Evolutionary conservation across 2,329 filamentous ascomycete species (phyloP).

Genomic region (Penicillium palitans): DNA sequence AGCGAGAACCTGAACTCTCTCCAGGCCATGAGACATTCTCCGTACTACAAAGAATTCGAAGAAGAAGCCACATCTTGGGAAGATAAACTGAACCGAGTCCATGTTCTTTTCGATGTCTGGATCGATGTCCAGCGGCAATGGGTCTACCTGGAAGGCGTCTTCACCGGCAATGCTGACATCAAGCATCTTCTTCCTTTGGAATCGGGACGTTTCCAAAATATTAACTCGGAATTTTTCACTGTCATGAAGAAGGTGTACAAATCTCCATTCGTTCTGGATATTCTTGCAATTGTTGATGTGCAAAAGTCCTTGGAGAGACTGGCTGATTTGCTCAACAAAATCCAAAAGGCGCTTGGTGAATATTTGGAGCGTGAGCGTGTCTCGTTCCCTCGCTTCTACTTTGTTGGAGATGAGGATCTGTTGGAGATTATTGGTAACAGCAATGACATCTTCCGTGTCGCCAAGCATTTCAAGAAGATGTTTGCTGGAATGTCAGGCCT

Average conservation of each 20-base stretch:
- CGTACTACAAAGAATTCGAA: slow-evolving; percentile 99
- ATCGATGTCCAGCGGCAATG: slow-evolving; percentile 99
- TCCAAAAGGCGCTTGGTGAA: slow-evolving; percentile 96
- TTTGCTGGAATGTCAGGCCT: slow-evolving; percentile 93
- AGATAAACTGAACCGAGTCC: slow-evolving; percentile 94
- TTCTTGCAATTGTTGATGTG: slow-evolving; percentile 90
- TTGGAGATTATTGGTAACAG: slow-evolving; percentile 99
- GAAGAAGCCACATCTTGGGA: slow-evolving; percentile 97
- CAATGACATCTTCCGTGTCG: slow-evolving; percentile 92
- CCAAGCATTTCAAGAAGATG: slow-evolving; percentile 99
- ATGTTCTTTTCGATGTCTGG: slow-evolving; percentile 98
- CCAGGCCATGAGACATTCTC: slow-evolving; percentile 97
- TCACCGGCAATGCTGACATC: slow-evolving; percentile 97
- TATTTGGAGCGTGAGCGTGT: slow-evolving; percentile 97
- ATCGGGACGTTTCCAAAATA: slow-evolving; percentile 95
- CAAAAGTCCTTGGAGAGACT: slow-evolving; percentile 94
- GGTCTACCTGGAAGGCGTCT: slow-evolving; percentile 98
- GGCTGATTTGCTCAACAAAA: slow-evolving; percentile 97
- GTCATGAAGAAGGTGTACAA: slow-evolving; percentile 99
- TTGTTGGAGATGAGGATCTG: slow-evolving; percentile 96
- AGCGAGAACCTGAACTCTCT: slow-evolving; percentile 97
- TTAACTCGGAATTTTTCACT: slow-evolving; percentile 98
- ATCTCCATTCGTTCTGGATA: slow-evolving; percentile 91
- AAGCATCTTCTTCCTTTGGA: slow-evolving; percentile 96
- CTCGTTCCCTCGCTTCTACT: slow-evolving; percentile 98